Conservation (phyloP, 768 basidiomycete species). For the Termitomyces eurrhizus region DNA sequence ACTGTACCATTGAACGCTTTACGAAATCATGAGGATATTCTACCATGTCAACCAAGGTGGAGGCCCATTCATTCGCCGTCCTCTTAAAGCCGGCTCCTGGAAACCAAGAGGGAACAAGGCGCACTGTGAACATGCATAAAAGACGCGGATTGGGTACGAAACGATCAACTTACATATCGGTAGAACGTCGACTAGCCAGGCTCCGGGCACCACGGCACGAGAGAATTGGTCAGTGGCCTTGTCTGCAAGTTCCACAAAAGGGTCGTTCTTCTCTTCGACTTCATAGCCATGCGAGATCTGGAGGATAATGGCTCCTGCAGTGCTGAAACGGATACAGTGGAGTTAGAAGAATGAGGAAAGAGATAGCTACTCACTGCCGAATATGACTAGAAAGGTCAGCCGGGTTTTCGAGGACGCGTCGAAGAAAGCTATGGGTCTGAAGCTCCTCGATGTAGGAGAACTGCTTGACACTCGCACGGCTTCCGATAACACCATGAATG, state of each 20-base stretch:
- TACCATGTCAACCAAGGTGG: slow-evolving; percentile 51
- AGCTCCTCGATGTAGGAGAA: no score
- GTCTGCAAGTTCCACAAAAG: slow-evolving; percentile 48
- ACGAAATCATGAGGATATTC: slow-evolving; percentile 52
- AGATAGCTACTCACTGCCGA: no score
- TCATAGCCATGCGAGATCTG: slow-evolving; percentile 52
- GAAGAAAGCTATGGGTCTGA: no score
- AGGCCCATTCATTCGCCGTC: slow-evolving; percentile 48
- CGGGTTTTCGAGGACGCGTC: no score
- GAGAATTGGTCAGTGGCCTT: slow-evolving; percentile 51
- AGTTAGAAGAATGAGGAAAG: no score
- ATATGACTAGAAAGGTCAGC: no score
- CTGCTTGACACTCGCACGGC: no score
- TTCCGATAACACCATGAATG: no score
- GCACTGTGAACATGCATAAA: slow-evolving; percentile 33
- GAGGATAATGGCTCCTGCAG: slow-evolving; percentile 46
- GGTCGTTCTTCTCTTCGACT: slow-evolving; percentile 44
- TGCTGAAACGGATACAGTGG: slow-evolving; percentile 23
- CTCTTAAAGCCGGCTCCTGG: slow-evolving; percentile 57
- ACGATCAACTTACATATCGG: slow-evolving; percentile 32
- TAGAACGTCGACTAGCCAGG: slow-evolving; percentile 48
- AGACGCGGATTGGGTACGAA: no score
- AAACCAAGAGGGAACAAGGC: slow-evolving; percentile 57
- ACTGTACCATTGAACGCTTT: slow-evolving; percentile 54
- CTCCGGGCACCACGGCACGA: slow-evolving; percentile 47